phyloP scores from a whole-genome alignment of 208 protist genomes.

The Porcisia hertigi region DNA sequence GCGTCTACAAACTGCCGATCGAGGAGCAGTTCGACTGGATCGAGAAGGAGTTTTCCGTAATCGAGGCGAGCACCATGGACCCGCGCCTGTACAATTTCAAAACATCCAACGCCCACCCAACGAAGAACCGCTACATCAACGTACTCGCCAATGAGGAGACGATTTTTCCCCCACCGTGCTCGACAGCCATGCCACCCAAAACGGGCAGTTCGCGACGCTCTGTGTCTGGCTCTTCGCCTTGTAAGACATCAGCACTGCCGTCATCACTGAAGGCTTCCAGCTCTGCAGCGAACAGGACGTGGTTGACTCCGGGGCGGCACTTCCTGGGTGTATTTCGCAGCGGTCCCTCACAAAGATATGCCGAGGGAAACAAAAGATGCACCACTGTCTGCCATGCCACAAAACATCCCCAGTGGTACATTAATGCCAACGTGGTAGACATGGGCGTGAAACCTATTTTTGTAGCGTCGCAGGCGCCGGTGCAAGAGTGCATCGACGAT shows the following conservation, averaged over 20 bases:
- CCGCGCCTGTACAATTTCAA: slow-evolving; percentile 59
- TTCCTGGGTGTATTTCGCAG: slow-evolving; percentile 16
- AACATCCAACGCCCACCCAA: slow-evolving; percentile 41
- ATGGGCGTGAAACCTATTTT: slow-evolving; percentile 51
- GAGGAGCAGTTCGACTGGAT: slow-evolving; percentile 43
- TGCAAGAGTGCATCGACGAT: slow-evolving; percentile 56
- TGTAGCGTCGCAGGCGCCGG: slow-evolving; percentile 82
- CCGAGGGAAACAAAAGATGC: slow-evolving; percentile 3
- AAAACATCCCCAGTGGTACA: slow-evolving; percentile 38
- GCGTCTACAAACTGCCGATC: slow-evolving; percentile 32
- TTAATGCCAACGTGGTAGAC: slow-evolving; percentile 60
- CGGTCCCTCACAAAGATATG: background rate
- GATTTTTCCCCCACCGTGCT: slow-evolving; percentile 49
- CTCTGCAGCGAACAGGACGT: background rate
- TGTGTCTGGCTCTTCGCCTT: background rate
- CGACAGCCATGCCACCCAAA: background rate
- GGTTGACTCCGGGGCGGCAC: slow-evolving; percentile 3
- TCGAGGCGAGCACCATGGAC: slow-evolving; percentile 52
- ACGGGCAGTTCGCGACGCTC: background rate
- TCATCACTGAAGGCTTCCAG: background rate
- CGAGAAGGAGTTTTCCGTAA: slow-evolving; percentile 44
- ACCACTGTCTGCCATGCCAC: slow-evolving; percentile 1
- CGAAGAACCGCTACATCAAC: slow-evolving; percentile 81
- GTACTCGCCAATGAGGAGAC: slow-evolving; percentile 81
- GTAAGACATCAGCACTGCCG: background rate